Conservation (phyloP, 805 yeast genomes). For the Starmerella khaoyaiensis region DNA sequence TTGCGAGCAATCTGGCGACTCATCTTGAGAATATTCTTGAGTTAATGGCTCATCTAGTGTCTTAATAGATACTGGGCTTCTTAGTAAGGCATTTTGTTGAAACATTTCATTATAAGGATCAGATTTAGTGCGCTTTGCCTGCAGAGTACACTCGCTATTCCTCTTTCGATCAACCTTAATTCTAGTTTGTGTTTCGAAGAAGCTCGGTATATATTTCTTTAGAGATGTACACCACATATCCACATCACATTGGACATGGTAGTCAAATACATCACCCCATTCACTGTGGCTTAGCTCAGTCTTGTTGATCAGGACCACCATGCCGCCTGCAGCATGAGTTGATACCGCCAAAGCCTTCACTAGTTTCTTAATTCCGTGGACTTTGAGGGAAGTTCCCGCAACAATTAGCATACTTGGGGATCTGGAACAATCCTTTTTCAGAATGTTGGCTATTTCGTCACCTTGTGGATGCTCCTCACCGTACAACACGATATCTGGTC, state of each 20-base stretch:
- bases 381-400: slow-evolving; percentile 86
- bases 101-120: slow-evolving; percentile 7
- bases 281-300: slow-evolving; percentile 41
- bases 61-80: slow-evolving; percentile 1
- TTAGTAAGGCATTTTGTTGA: slow-evolving; percentile 1
- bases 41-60: neutral
- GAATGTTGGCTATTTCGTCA: slow-evolving; percentile 60
- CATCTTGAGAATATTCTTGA: too few relatives aligned
- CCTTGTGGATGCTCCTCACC: slow-evolving; percentile 90
- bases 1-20: too few relatives aligned
- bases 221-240: slow-evolving; percentile 62
- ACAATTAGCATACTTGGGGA: slow-evolving; percentile 69
- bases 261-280: slow-evolving; percentile 68
- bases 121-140: slow-evolving; percentile 11
- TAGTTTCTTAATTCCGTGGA: slow-evolving; percentile 72
- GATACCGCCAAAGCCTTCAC: slow-evolving; percentile 56
- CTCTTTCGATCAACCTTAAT: slow-evolving; percentile 16
- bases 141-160: neutral
- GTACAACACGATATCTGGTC: slow-evolving; percentile 84
- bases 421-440: slow-evolving; percentile 46
- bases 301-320: slow-evolving; percentile 63
- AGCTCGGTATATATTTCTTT: slow-evolving; percentile 42
- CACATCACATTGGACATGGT: slow-evolving; percentile 67
- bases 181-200: slow-evolving; percentile 41
- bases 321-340: slow-evolving; percentile 64